Evolutionary conservation across 2,329 filamentous ascomycete genomes (phyloP), one percentile per base, ranked within the genome.

Genomic region (Fragosphaeria purpurea): DNA sequence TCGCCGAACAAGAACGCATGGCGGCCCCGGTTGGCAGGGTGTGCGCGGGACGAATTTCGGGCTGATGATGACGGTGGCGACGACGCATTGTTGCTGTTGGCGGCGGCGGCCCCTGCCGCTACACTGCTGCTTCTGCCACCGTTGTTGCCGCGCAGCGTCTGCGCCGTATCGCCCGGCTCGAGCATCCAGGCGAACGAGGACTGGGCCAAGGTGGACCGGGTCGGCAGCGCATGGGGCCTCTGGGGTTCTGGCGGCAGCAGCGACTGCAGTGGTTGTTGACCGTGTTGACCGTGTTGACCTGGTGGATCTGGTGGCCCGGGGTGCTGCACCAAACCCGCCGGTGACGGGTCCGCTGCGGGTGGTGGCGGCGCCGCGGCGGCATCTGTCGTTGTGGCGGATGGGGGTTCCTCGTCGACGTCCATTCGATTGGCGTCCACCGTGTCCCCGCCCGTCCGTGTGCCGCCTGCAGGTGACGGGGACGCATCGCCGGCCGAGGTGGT

Each of bases 121-220:
- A 3, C 46, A 13, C 38, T 30, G 8, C 32, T 33, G 39, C 49
- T 56, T 57, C 44, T 2, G 55, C 41, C n/a, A 56, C 43, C 10
- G 37, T 41, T 31, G 10, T 12, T 8, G 31, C 32, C 41, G 22
- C 4, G 41, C 3, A 5, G 13, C 41, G 5, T 31, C 44, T 41
- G n/a, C 10, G 60, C 53, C 3, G 50, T 51, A 56, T 77, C 74
- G 4, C 75, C 76, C 56, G 82, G 81, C 2, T 83, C 82, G 1
- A 89, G 71, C 84, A 89, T 89, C 83, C 83, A 88, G 1, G 85
- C 82, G 63, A 88, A 89, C 4, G 82, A 85, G 7, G 85, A 88
- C 57, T 86, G 83, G 1, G 83, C 83, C 37, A 88, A 72, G 0
- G 75, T 79, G 4, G 83, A 85, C 30, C 83, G 75, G 22, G 79